Base-by-base conservation (phyloP, 225 moss, liverwort and hornwort species). In the Bryoerythrophyllum caledonicum region DNA sequence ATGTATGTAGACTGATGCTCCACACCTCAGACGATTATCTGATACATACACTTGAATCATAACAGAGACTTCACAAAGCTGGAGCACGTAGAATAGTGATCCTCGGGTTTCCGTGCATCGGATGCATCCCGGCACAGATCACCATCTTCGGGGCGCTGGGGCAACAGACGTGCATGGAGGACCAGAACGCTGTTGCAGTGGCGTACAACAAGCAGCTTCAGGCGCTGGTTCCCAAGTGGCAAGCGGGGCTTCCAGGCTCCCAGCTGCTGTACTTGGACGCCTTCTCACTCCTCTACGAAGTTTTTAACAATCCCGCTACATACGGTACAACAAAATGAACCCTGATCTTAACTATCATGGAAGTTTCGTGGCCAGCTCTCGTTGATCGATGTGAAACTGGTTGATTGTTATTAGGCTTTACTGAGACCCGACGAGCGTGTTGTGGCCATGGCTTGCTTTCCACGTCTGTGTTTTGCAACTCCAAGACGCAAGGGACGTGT, bases 71-170 rank as follows among this genome's bases (percentile, higher is more conserved):
- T 6, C 56, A 90, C 60, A 17, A 53, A 48, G 57, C 77, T 9
- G 90, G 90, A 58, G 87, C 83, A 13, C 81, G 85, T 0, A 82
- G 74, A 28, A 61, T 90, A 35, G 80, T 60, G 12, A 28, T 90
- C 2, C 63, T 83, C 8, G 81, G 79, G 10, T 61, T 85, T 60
- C 87, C 87, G 27, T 71, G 87, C 11, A 27, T 88, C 3, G 90
- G 90, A 3, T 90, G 90, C 73, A 60, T 87, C 60, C 90, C 90
- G 10, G 65, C 76, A 11, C 81, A 83, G 60, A 84, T 87, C 46
- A 53, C 38, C 4, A 10, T 78, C 17, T 70, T 48, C 2, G 70
- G 74, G 2, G 19, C 41, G 12, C 23, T 65, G 10, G 81, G 72
- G 8, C 68, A 74, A 57, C 8, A 58, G 26, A 46, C 46, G 12